Base-by-base conservation (phyloP, 2,329 filamentous ascomycete genomes). In the Neonectria ditissima region DNA sequence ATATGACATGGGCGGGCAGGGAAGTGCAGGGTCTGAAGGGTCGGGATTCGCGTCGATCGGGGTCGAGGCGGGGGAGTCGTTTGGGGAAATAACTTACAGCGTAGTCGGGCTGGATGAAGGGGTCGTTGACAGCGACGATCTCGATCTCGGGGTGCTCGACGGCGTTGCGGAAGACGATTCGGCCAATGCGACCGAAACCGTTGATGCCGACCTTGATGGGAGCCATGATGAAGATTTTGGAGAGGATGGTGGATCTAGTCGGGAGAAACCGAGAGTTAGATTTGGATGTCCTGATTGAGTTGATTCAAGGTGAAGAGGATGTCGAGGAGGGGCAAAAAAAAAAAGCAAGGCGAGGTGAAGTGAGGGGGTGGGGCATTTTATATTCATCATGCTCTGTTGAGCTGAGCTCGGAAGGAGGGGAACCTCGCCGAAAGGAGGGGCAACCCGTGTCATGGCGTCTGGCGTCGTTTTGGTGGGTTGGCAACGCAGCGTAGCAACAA, bases 131-230 rank as follows among this genome's bases (percentile, higher is more conserved):
- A 77, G 96, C 95, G 78, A 97, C 93, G 77, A 99, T 87, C 78
- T 97, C 88, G 80, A 98, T 92, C 65, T 97, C 92, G 77, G 87
- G 83, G 85, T 95, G 92, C 89, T 97, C 91, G 80, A 97, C 81
- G 78, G 95, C 93, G 87, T 97, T 98, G 87, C 95, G 93, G 92
- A 98, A 96, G 87, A 98, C 91, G 83, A 99, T 97, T 83, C 96
- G 92, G 80, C 96, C 96, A 85, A 99, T 99, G 85, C 96, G 94
- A 87, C 96, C 96, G 88, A 99, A 99, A 84, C 96, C 95, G 92
- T 97, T 98, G 91, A 97, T 97, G 83, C 94, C 94, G 81, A 97
- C 93, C 90, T 97, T 89, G 81, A 86, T 81, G 80, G 80, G 78
- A 80, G 79, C 76, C 80, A 81, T 81, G 74, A 69, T 78, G 76